phyloP scores from a whole-genome alignment of 2,329 filamentous ascomycete species.

The Polychaeton citri region DNA sequence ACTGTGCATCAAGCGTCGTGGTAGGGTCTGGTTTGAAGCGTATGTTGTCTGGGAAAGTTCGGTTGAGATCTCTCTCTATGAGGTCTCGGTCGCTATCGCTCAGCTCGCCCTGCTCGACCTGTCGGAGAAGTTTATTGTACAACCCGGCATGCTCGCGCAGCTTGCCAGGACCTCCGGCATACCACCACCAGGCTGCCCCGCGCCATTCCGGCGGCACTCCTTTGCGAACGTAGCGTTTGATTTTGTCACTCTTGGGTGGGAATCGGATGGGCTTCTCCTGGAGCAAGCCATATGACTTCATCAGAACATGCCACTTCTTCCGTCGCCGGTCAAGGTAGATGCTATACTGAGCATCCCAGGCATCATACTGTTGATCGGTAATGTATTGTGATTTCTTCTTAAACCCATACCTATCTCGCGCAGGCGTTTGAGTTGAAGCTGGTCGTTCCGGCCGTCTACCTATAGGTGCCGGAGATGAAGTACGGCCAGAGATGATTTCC shows the following conservation, averaged over 20 bases:
- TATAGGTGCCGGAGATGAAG: constrained; percentile 3
- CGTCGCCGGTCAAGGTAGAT: constrained; percentile 60
- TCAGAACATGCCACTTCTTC: constrained; percentile 68
- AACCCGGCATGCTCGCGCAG: constrained; percentile 62
- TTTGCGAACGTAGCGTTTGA: constrained; percentile 83
- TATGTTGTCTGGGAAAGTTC: constrained; percentile 89
- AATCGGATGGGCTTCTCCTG: constrained; percentile 63
- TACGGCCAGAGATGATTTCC: background rate
- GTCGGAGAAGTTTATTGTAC: constrained; percentile 57
- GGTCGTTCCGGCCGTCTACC: background rate
- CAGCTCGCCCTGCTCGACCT: constrained; percentile 48
- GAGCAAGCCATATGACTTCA: constrained; percentile 63
- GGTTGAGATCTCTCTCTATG: constrained; percentile 84
- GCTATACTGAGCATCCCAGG: constrained; percentile 64
- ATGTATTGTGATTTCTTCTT: constrained; percentile 76
- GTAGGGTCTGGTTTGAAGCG: constrained; percentile 59
- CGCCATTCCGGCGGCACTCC: constrained; percentile 89
- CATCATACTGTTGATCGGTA: constrained; percentile 62
- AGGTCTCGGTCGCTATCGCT: constrained; percentile 67
- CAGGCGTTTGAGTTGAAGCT: constrained; percentile 10
- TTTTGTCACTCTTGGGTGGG: constrained; percentile 65
- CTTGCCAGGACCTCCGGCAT: constrained; percentile 73
- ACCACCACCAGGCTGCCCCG: constrained; percentile 95
- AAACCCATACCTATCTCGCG: constrained; percentile 80
- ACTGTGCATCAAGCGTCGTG: constrained; percentile 18